phyloP scores from a whole-genome alignment of 163 green algal species.

The Volvox carteri region DNA sequence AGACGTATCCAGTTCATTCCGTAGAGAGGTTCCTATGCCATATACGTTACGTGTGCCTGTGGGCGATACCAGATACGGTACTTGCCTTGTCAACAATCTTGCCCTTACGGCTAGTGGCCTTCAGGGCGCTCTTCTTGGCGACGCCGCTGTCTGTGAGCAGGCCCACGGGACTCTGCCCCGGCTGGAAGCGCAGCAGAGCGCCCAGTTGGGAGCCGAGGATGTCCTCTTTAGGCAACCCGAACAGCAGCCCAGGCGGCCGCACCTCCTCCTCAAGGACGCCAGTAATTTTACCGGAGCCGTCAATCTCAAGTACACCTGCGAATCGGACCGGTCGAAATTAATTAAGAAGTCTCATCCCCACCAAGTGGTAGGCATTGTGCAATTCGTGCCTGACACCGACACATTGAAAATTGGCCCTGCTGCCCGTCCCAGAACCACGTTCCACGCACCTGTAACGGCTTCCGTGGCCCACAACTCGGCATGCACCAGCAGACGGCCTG shows the following conservation, averaged over 20 bases:
- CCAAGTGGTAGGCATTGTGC: too few species aligned
- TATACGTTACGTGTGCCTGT: too few species aligned
- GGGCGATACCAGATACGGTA: neutral
- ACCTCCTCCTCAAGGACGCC: slow-evolving; percentile 19
- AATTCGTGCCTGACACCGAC: too few species aligned
- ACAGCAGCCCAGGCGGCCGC: slow-evolving; percentile 39
- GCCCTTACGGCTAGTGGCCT: slow-evolving; percentile 9
- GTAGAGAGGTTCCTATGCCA: too few species aligned
- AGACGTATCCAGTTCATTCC: too few species aligned
- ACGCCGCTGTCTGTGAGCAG: slow-evolving; percentile 4
- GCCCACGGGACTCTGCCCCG: neutral
- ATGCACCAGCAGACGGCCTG: neutral
- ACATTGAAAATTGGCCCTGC: too few species aligned
- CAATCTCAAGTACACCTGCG: slow-evolving; percentile 29
- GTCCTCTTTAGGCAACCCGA: slow-evolving; percentile 18
- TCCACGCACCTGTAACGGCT: neutral
- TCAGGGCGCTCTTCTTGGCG: slow-evolving; percentile 49
- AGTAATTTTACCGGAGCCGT: neutral
- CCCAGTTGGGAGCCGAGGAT: neutral
- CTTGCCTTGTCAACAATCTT: neutral
- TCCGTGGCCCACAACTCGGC: slow-evolving; percentile 9
- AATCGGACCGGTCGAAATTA: neutral
- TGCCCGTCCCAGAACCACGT: neutral
- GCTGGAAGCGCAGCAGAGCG: neutral
- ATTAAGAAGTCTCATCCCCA: too few species aligned